Base-by-base conservation (phyloP, 129 eudicot species). In the Arctium lappa region DNA sequence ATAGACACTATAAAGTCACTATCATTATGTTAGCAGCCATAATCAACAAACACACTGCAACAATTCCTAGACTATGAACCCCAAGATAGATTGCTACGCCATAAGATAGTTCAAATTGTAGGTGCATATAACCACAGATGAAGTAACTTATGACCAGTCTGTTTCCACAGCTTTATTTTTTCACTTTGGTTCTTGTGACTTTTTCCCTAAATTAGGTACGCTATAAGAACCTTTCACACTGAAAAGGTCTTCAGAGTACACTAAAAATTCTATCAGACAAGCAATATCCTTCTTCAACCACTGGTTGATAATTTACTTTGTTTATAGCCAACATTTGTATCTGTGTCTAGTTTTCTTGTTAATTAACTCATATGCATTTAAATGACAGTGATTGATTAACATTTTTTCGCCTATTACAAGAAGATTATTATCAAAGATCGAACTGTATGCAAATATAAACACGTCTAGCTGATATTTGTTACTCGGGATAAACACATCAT, bases 31-130 rank as follows among this genome's bases (percentile, higher is more conserved):
- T 50, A 50, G 62, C 62, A 15, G 62, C 62, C 62, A 50, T 50
- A 50, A 18, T 50, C 62, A 12, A 12, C 62, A 69, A 42, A 13
- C 66, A 29, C 8, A 8, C 10, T 39, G 29, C 63, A 79, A 79
- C 33, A 69, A 44, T 30, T 79, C 44, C 46, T 16, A 69, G 31
- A 30, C 33, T 42, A 15, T 79, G 76, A 69, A 79, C 62, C 8
- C 39, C 65, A 68, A 27, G 65, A 66, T 66, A 79, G 82, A 44
- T 42, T 42, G 44, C 71, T 42, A 72, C 50, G 48, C 75, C 60
- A 68, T 22, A 63, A 78, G 36, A 60, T 53, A 8, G 30, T 34
- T 34, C 46, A 62, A 37, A 77, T 38, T 77, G 73, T 77, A 36
- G 72, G 53, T 62, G 63, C 73, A 60, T 8, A 34, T 53, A 32